Percentiles rank a stretch among this genome's conserved stretches.
Conservation (phyloP, 1,139 yeast genomes). For the Taphrina populina region DNA sequence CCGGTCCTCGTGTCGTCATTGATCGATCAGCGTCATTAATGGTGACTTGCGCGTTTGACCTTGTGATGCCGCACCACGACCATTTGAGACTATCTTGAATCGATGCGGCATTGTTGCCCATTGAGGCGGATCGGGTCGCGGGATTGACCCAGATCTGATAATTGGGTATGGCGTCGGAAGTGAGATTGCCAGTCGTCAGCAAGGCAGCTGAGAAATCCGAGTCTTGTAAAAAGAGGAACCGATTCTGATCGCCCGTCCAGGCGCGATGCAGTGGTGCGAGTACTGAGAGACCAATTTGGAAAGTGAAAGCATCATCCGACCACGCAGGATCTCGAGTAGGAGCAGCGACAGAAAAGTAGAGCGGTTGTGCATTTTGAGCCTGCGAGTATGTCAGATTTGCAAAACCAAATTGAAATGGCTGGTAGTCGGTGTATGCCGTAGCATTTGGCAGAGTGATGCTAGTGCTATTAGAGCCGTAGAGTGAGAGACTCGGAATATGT, state of each 20-base stretch:
- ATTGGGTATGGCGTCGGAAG: conserved; percentile 26
- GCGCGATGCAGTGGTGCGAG: conserved; percentile 23
- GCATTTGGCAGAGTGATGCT: conserved; percentile 24
- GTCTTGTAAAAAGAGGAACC: conserved; percentile 33
- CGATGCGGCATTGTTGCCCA: conserved; percentile 3
- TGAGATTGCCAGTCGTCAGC: conserved; percentile 33
- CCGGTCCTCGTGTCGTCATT: conserved; percentile 36
- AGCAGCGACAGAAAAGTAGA: conserved; percentile 16
- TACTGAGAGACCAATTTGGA: conserved; percentile 24
- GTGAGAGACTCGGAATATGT: not conserved
- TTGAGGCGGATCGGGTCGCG: not conserved
- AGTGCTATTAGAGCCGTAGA: conserved; percentile 8
- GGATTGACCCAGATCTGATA: conserved; percentile 34
- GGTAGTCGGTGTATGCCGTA: not conserved
- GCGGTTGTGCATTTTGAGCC: not conserved
- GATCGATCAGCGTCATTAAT: conserved; percentile 34
- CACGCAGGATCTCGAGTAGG: conserved; percentile 12
- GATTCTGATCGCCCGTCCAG: conserved; percentile 14
- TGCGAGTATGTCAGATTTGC: conserved; percentile 18
- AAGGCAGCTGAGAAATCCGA: conserved; percentile 35
- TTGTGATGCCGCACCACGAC: conserved; percentile 29
- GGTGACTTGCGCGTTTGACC: conserved; percentile 17
- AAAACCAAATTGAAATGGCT: conserved; percentile 12
- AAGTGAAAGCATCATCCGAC: conserved; percentile 19
- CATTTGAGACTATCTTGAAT: conserved; percentile 24